phyloP scores from a whole-genome alignment of 208 protist species.

The Leishmania mexicana region DNA sequence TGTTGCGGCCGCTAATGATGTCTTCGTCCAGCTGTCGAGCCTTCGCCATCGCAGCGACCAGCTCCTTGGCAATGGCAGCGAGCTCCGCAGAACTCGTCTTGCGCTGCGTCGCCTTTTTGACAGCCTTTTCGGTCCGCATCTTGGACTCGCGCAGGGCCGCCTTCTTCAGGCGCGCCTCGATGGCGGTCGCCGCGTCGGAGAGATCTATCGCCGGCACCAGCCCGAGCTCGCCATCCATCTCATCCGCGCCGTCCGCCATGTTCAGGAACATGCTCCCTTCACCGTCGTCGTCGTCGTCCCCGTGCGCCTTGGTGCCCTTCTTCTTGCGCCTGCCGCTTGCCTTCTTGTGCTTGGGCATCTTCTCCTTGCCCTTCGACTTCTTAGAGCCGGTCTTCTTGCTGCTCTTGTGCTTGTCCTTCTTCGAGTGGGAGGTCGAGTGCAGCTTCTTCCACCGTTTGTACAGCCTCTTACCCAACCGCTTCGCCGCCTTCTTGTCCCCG shows the following conservation, averaged over 20 bases:
- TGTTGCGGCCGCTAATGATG: conserved; percentile 23
- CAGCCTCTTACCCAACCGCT: conserved; percentile 46
- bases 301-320: not conserved
- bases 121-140: conserved; percentile 27
- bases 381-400: conserved; percentile 24
- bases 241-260: not conserved
- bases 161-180: conserved; percentile 26
- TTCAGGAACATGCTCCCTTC: conserved; percentile 10
- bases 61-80: conserved; percentile 27
- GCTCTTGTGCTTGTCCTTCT: conserved; percentile 26
- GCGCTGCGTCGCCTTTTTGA: conserved; percentile 12
- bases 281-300: conserved; percentile 11
- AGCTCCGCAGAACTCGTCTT: conserved; percentile 26
- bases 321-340: not conserved
- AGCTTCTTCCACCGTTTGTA: conserved; percentile 87
- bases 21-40: conserved; percentile 31
- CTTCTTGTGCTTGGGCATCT: conserved; percentile 19
- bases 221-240: conserved; percentile 11
- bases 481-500: conserved; percentile 53
- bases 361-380: conserved; percentile 24
- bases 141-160: conserved; percentile 19
- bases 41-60: conserved; percentile 32
- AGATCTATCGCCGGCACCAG: conserved; percentile 17
- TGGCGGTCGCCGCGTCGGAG: conserved; percentile 12
- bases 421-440: conserved; percentile 28